A percentile compares a stretch with the other conserved stretches of the same genome.
Conservation (phyloP, 1,284 basidiomycete genomes). For the Irpex rosettiformis region DNA sequence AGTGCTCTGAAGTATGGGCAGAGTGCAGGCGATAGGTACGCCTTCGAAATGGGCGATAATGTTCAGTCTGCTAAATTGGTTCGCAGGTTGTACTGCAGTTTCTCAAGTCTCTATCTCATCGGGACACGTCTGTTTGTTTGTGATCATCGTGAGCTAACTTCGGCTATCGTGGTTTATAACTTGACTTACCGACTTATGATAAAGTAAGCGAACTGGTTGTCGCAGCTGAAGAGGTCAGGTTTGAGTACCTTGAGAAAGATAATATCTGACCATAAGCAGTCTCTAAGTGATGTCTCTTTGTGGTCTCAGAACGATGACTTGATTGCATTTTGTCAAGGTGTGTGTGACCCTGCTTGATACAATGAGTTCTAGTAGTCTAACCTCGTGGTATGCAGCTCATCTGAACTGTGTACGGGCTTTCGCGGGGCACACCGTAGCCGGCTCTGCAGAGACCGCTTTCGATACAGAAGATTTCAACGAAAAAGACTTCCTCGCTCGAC, state of each 20-base stretch:
- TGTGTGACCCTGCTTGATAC: slow-evolving; percentile 7
- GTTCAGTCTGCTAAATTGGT: background rate
- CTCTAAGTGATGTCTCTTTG: slow-evolving; percentile 49
- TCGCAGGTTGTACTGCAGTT: slow-evolving; percentile 54
- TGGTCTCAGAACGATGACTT: slow-evolving; percentile 55
- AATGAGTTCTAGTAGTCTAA: background rate
- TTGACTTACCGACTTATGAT: background rate
- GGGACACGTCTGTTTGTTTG: slow-evolving; percentile 56
- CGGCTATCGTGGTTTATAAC: background rate
- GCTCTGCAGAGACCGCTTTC: slow-evolving; percentile 48
- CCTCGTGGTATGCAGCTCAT: slow-evolving; percentile 33
- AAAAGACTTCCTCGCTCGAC: slow-evolving; percentile 42
- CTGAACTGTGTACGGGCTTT: slow-evolving; percentile 61
- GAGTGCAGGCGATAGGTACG: slow-evolving; percentile 62
- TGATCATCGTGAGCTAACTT: slow-evolving; percentile 49
- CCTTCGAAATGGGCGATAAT: background rate
- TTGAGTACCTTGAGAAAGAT: slow-evolving; percentile 1
- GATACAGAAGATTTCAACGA: slow-evolving; percentile 62
- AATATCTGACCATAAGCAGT: slow-evolving; percentile 31
- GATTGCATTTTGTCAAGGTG: slow-evolving; percentile 52
- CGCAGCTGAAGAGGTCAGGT: slow-evolving; percentile 56
- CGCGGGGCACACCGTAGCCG: slow-evolving; percentile 51
- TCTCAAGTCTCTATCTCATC: slow-evolving; percentile 52
- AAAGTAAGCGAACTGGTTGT: slow-evolving; percentile 57
- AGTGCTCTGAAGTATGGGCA: slow-evolving; percentile 62